These are phyloP conservation scores for Aspergillus chevalieri DNA, from an alignment of 2,329 filamentous ascomycete genomes.

Conservation along the genomic window DNA sequence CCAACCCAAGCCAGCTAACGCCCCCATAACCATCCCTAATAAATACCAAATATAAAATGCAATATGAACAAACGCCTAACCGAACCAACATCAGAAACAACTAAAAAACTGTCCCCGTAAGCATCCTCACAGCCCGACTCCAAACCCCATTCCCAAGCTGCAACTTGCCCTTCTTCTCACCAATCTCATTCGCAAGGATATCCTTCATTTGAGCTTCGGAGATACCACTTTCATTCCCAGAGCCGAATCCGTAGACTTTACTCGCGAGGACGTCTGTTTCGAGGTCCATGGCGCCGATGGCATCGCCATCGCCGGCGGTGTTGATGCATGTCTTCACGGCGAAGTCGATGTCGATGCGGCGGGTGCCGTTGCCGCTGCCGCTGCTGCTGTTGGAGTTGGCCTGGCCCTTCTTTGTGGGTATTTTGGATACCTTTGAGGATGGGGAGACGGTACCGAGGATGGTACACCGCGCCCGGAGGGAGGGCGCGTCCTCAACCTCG, in stretches of 20 bases:
- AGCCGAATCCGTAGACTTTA: conserved; percentile 37
- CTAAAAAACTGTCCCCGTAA: conserved; percentile 32
- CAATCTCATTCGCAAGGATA: conserved; percentile 26
- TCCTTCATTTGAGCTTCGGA: conserved; percentile 32
- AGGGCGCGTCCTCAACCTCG: conserved; percentile 19
- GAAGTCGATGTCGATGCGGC: conserved; percentile 37
- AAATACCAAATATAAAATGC: neutral
- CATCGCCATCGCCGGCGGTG: conserved; percentile 7
- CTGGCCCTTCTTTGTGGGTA: conserved; percentile 7
- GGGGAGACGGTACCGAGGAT: conserved; percentile 23
- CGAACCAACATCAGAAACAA: neutral
- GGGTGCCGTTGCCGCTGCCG: conserved; percentile 5
- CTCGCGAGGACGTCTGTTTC: conserved; percentile 34
- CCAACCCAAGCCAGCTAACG: no score
- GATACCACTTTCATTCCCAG: conserved; percentile 19
- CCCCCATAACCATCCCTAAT: neutral
- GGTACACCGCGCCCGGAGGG: conserved; percentile 34
- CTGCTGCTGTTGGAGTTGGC: neutral
- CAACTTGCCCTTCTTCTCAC: neutral
- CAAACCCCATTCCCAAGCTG: conserved; percentile 34
- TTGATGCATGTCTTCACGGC: conserved; percentile 26
- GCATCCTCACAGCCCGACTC: conserved; percentile 32
- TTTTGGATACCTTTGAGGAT: conserved; percentile 5
- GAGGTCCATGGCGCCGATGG: conserved; percentile 27
- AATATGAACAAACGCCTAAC: neutral